Evolutionary conservation across 257 asterid species (phyloP).

Genomic region (Salvia hispanica): DNA sequence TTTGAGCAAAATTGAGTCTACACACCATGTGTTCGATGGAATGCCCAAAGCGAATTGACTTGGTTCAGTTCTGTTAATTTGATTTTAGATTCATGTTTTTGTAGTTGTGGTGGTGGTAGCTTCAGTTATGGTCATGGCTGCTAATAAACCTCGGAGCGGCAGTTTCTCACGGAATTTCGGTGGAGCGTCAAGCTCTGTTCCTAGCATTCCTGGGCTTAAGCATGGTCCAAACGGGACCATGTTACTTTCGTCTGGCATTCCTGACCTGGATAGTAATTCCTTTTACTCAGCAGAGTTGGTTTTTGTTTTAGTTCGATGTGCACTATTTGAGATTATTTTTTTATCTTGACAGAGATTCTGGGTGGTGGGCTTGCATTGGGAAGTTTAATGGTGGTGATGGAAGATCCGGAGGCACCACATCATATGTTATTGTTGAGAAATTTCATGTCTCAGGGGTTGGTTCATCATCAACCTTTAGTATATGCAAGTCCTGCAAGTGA

Average conservation of each 20-base stretch:
- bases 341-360: conserved; percentile 60
- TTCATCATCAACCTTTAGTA: conserved; percentile 82
- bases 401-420: conserved; percentile 95
- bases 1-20: background rate
- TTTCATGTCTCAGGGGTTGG: conserved; percentile 95
- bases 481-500: conserved; percentile 91
- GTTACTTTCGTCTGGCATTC: conserved; percentile 85
- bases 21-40: conserved; percentile 42
- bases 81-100: conserved; percentile 5
- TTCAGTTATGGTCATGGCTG: conserved; percentile 53
- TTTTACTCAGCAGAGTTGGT: background rate
- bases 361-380: conserved; percentile 94
- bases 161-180: conserved; percentile 83
- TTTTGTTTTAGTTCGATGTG: background rate
- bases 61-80: conserved; percentile 17
- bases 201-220: conserved; percentile 82
- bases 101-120: conserved; percentile 27
- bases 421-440: conserved; percentile 95
- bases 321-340: background rate
- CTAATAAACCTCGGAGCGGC: conserved; percentile 61
- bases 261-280: conserved; percentile 84
- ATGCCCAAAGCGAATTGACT: conserved; percentile 16
- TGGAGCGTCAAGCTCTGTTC: conserved; percentile 38
- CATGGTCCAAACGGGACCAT: conserved; percentile 86
- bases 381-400: conserved; percentile 89